These are phyloP conservation scores for Neurospora sublineolata DNA, from an alignment of 495 filamentous ascomycete species.

Conservation along the genomic window DNA sequence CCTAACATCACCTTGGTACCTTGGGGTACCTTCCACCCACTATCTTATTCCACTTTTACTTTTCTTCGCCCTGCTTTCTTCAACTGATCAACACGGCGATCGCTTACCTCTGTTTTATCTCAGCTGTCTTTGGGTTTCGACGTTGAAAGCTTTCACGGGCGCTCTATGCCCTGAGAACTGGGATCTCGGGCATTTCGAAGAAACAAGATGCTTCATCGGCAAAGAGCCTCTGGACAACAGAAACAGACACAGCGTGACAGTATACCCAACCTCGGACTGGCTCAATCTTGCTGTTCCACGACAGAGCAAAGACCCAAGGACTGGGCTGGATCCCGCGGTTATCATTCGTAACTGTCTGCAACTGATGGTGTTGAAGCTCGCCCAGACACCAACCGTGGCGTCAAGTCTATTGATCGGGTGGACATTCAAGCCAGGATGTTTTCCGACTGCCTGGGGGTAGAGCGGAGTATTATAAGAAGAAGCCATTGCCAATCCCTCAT, in stretches of 20 bases:
- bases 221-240: not conserved
- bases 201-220: not conserved
- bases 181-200: not conserved
- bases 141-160: not conserved
- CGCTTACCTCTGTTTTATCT: not conserved
- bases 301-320: not conserved
- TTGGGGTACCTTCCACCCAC: not conserved
- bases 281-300: not conserved
- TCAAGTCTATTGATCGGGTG: not conserved
- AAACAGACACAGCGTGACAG: not conserved
- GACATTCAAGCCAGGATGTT: not conserved
- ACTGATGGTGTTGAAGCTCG: not conserved
- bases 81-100: not conserved
- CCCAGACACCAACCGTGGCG: not conserved
- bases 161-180: not conserved
- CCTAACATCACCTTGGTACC: not conserved
- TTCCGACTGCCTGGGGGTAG: not conserved
- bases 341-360: not conserved
- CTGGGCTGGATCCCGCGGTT: not conserved
- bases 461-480: not conserved
- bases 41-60: not conserved
- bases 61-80: not conserved
- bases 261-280: not conserved
- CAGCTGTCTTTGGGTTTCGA: not conserved
- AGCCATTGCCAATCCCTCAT: not conserved